phyloP scores from a whole-genome alignment of 2,329 filamentous ascomycete species.

The Cytospora mali region DNA sequence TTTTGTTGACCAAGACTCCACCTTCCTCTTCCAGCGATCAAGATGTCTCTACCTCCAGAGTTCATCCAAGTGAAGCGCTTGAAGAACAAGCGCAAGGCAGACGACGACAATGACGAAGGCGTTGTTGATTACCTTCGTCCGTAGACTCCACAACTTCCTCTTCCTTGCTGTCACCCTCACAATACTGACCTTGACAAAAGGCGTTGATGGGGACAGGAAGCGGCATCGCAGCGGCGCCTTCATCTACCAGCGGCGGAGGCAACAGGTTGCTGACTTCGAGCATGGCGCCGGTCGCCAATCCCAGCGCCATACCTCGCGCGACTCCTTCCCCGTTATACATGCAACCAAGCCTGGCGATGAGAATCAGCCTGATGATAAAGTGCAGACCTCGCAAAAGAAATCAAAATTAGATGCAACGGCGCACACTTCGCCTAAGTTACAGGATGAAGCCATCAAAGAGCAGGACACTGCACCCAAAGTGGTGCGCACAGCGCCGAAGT shows the following conservation, averaged over 20 bases:
- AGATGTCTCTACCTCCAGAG: slow-evolving; percentile 61
- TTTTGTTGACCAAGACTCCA: not conserved
- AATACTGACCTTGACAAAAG: slow-evolving; percentile 36
- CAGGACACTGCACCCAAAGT: not conserved
- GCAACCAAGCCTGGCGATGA: slow-evolving; percentile 47
- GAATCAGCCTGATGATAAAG: slow-evolving; percentile 31
- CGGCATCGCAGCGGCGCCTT: slow-evolving; percentile 55
- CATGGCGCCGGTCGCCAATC: slow-evolving; percentile 34
- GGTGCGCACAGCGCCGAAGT: slow-evolving; percentile 15
- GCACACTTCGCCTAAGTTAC: not conserved
- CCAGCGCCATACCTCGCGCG: slow-evolving; percentile 27
- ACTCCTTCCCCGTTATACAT: slow-evolving; percentile 50
- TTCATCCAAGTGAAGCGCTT: slow-evolving; percentile 58
- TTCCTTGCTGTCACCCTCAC: slow-evolving; percentile 16
- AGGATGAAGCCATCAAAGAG: not conserved
- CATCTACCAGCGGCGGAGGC: slow-evolving; percentile 58
- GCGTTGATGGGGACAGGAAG: slow-evolving; percentile 56
- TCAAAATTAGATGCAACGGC: not conserved
- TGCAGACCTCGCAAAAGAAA: slow-evolving; percentile 22
- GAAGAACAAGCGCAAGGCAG: slow-evolving; percentile 51
- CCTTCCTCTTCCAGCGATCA: slow-evolving; percentile 1
- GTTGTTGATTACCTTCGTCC: slow-evolving; percentile 60
- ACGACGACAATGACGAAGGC: slow-evolving; percentile 53
- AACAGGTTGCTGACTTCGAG: slow-evolving; percentile 37
- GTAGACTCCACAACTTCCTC: slow-evolving; percentile 32